These are phyloP conservation scores for Harrya chromipes DNA, from an alignment of 768 basidiomycete genomes.

Conservation along the genomic window DNA sequence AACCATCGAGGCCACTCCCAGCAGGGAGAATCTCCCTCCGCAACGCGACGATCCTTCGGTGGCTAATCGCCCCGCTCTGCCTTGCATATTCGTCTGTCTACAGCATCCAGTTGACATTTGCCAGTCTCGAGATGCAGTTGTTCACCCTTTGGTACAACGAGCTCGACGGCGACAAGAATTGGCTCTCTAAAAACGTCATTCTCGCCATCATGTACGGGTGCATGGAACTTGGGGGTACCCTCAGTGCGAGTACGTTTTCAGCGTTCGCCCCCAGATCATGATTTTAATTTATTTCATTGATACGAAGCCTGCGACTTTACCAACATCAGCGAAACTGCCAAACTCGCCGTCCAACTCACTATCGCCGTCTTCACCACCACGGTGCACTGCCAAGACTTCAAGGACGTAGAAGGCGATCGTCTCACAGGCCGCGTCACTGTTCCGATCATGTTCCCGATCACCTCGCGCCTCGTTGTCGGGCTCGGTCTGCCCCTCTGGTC, in stretches of 20 bases:
- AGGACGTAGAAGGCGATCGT: conserved; percentile 43
- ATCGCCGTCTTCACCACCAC: conserved; percentile 42
- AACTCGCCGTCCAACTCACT: conserved; percentile 35
- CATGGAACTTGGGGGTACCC: conserved; percentile 37
- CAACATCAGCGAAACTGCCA: conserved; percentile 26
- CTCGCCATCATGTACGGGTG: conserved; percentile 39
- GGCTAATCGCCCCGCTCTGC: conserved; percentile 35
- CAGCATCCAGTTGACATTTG: conserved; percentile 29
- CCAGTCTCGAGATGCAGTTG: conserved; percentile 34
- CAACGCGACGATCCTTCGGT: conserved; percentile 36
- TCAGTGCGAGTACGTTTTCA: conserved; percentile 33
- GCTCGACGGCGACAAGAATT: conserved; percentile 34
- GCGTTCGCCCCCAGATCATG: background rate
- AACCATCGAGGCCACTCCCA: conserved; percentile 44
- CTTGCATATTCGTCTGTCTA: conserved; percentile 33
- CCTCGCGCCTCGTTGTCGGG: conserved; percentile 34
- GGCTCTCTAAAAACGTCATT: conserved; percentile 37
- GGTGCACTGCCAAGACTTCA: conserved; percentile 48
- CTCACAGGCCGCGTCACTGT: conserved; percentile 39
- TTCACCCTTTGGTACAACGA: conserved; percentile 40
- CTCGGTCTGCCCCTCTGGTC: conserved; percentile 40
- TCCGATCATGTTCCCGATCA: conserved; percentile 42
- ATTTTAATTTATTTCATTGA: no score
- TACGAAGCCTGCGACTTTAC: conserved; percentile 13
- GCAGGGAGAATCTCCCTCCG: conserved; percentile 38